These are phyloP conservation scores for Rhamnella rubrinervis DNA, from an alignment of 331 rosid genomes.

Conservation along the genomic window DNA sequence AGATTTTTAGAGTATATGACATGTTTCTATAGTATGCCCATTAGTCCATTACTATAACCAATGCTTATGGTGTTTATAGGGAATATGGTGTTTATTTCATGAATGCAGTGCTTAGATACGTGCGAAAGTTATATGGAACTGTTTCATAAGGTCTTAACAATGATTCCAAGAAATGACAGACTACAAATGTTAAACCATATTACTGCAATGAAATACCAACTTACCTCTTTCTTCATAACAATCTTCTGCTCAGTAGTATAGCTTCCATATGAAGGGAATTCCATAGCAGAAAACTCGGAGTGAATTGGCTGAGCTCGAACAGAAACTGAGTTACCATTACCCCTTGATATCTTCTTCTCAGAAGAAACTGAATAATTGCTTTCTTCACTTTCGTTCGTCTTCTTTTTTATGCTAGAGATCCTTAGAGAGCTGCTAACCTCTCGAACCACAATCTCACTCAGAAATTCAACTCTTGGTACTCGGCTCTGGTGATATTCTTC, in stretches of 20 bases:
- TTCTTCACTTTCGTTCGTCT: conserved; percentile 20
- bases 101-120: not conserved
- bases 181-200: not conserved
- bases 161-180: not conserved
- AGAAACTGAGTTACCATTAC: conserved; percentile 24
- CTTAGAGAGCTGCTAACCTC: conserved; percentile 25
- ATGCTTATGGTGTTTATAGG: too few species aligned
- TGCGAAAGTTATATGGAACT: too few species aligned
- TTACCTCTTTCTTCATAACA: conserved; percentile 26
- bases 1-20: too few species aligned
- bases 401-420: conserved; percentile 9
- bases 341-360: conserved; percentile 9
- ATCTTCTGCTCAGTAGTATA: conserved; percentile 25
- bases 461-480: conserved; percentile 43
- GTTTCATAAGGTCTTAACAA: not conserved
- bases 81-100: not conserved
- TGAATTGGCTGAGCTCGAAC: conserved; percentile 5
- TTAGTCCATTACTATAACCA: too few species aligned
- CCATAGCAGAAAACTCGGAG: conserved; percentile 27
- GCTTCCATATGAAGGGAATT: conserved; percentile 29
- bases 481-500: conserved; percentile 15
- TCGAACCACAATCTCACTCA: conserved; percentile 40
- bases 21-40: too few species aligned
- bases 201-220: not conserved
- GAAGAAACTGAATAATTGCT: conserved; percentile 29